Percentiles rank a stretch among this genome's conserved stretches.
These are phyloP conservation scores for Corchorus olitorius DNA, from an alignment of 345 rosid genomes.

Conservation along the genomic window DNA sequence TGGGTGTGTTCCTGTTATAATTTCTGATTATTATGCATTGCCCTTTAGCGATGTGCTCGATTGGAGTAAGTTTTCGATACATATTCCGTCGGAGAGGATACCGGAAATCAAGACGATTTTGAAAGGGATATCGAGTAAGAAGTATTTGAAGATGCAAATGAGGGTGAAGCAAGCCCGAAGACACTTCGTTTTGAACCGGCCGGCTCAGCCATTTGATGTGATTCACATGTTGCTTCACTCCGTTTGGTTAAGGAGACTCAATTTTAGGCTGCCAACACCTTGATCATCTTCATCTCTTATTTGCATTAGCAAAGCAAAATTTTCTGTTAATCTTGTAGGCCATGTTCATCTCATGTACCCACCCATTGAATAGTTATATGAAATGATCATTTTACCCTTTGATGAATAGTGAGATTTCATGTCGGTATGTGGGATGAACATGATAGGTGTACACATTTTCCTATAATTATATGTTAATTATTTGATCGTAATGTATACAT, in stretches of 20 bases:
- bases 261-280: conserved; percentile 36
- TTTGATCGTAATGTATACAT: too few relatives aligned
- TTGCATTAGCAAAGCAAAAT: too few relatives aligned
- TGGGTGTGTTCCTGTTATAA: conserved; percentile 58
- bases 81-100: conserved; percentile 39
- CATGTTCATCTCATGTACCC: too few relatives aligned
- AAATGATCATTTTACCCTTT: too few relatives aligned
- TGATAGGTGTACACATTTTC: too few relatives aligned
- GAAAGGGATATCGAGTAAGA: conserved; percentile 25
- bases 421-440: too few relatives aligned
- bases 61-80: conserved; percentile 52
- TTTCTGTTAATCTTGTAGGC: background rate
- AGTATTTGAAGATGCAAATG: conserved; percentile 40
- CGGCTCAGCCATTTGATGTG: conserved; percentile 56
- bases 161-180: conserved; percentile 42
- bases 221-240: conserved; percentile 67
- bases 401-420: too few relatives aligned
- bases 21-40: conserved; percentile 45
- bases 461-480: too few relatives aligned
- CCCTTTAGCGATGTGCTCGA: conserved; percentile 63
- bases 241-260: conserved; percentile 65
- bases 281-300: background rate
- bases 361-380: too few relatives aligned
- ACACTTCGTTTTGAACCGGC: conserved; percentile 57
- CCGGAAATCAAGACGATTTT: conserved; percentile 50